Evolutionary conservation across 441 rosid species (phyloP), one percentile per base, ranked within the genome.

Genomic region (Arabidopsis hybrid): DNA sequence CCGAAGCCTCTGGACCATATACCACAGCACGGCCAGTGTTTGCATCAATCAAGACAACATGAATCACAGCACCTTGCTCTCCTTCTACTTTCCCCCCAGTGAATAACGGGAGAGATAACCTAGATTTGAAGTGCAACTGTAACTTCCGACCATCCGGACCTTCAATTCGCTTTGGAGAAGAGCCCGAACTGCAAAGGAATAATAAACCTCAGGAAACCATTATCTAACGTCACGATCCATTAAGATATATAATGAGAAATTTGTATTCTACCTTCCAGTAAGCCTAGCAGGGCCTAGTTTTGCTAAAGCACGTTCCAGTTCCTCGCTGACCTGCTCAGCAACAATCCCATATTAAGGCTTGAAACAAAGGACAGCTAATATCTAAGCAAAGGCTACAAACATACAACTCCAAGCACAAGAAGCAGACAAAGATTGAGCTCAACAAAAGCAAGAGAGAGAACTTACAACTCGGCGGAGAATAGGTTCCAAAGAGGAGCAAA

Each of bases 71-170:
- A 78, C 99, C 98, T 72, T 93, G 98, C 80, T 96, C 99, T 56
- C 99, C 99, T 79, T 96, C 99, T 26, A 96, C 97, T 82, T 88
- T 93, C 49, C 99, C 99, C 46, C 99, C 99, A 0, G 99, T 96
- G 82, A 89, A 96, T 71, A 96, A 92, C 7, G 98, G 99, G 78
- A 93, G 99, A 62, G 98, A 89, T 82, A 93, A 70, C 84, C 94
- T 90, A 57, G 98, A 88, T 81, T 85, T 88, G 75, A 96, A 93
- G 73, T 82, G 87, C 67, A 93, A 76, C 84, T 84, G 92, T 69
- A 96, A 78, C 63, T 84, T 91, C 57, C 87, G 67, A 59, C 98
- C 97, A 87, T 84, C 91, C 0, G 90, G 93, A 72, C 96, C 98
- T 85, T 93, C 98, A 70, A 93, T 85, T 74, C 87, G 86, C 78